Evolutionary conservation across 2,329 filamentous ascomycete genomes (phyloP).

Genomic region (Calonectria pseudoreteaudii): DNA sequence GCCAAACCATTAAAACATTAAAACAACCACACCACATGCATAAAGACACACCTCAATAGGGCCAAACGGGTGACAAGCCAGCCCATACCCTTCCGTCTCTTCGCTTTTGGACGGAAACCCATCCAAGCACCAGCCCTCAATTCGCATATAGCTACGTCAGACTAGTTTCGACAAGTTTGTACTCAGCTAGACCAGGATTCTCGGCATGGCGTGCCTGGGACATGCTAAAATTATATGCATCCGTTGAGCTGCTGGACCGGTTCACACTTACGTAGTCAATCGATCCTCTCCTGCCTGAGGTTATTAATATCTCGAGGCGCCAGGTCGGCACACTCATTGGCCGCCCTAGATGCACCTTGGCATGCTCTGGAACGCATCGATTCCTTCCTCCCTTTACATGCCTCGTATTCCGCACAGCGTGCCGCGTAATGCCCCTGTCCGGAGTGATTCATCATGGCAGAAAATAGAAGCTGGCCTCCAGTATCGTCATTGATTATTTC

Average conservation of each 20-base stretch:
- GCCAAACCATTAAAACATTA: conserved; percentile 1
- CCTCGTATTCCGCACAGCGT: not conserved
- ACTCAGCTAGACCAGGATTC: not conserved
- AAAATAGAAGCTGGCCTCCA: not conserved
- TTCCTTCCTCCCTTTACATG: not conserved
- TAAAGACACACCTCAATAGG: not conserved
- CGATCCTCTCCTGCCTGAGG: not conserved
- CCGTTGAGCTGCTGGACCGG: too few species aligned
- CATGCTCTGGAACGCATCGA: not conserved
- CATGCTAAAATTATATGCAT: not conserved
- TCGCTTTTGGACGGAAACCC: not conserved
- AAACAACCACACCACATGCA: not conserved
- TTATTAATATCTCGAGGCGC: not conserved
- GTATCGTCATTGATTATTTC: not conserved
- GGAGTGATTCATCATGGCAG: not conserved
- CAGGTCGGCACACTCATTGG: not conserved
- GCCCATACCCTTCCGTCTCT: not conserved
- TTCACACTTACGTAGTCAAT: not conserved
- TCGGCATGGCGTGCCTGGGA: not conserved
- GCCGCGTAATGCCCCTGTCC: not conserved
- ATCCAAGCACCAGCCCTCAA: not conserved
- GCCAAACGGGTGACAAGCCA: too few species aligned
- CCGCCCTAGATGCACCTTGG: not conserved
- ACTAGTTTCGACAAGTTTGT: not conserved
- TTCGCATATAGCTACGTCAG: not conserved